Percentiles rank a stretch among this genome's conserved stretches.
phyloP scores from a whole-genome alignment of 306 rosid genomes.

The Castanea sativa region DNA sequence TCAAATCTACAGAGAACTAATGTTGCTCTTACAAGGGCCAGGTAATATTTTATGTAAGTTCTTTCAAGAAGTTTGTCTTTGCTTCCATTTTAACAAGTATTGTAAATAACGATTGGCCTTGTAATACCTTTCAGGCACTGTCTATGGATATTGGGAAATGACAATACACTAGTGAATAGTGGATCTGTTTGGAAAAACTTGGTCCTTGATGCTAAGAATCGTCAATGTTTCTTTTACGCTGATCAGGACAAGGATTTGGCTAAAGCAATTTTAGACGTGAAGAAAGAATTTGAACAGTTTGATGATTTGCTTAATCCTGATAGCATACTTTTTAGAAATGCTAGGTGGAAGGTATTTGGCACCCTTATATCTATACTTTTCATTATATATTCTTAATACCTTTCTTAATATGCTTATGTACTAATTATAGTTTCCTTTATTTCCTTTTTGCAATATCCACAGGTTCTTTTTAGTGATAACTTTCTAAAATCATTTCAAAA shows the following conservation, averaged over 20 bases:
- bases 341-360: constrained; percentile 67
- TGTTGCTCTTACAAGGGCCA: constrained; percentile 85
- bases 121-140: constrained; percentile 49
- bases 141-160: constrained; percentile 79
- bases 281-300: constrained; percentile 55
- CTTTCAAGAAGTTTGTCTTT: background rate
- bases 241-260: constrained; percentile 58
- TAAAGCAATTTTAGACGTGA: constrained; percentile 51
- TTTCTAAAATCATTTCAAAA: constrained; percentile 70
- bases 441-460: background rate
- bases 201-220: constrained; percentile 55
- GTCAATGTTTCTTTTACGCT: constrained; percentile 61
- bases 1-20: constrained; percentile 58
- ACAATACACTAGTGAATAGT: constrained; percentile 34
- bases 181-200: constrained; percentile 55
- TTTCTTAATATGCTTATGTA: background rate
- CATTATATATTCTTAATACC: background rate
- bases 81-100: background rate
- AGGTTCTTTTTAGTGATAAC: constrained; percentile 70
- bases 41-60: constrained; percentile 34
- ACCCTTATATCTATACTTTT: background rate
- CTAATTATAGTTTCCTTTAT: background rate
- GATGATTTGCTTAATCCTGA: constrained; percentile 64
- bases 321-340: constrained; percentile 50
- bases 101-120: background rate